Conservation (phyloP, 306 rosid species). For the Cucurbita pepo region DNA sequence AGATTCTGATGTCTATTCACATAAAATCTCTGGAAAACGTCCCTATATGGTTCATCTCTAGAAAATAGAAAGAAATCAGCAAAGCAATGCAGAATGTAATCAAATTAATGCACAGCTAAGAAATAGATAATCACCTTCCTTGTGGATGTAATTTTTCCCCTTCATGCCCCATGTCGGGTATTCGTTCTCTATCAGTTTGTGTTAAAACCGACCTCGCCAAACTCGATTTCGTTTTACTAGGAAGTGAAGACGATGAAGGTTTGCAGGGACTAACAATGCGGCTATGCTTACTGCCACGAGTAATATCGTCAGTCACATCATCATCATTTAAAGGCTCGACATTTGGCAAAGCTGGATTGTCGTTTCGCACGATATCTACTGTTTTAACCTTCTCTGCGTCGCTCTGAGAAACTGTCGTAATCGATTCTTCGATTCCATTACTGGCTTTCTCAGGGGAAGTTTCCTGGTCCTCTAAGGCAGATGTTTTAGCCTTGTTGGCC, state of each 20-base stretch:
- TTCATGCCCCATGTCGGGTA: conserved; percentile 26
- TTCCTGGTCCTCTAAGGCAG: conserved; percentile 11
- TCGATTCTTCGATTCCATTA: conserved; percentile 21
- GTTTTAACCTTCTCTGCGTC: conserved; percentile 26
- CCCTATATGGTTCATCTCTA: conserved; percentile 56
- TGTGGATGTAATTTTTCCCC: conserved; percentile 31
- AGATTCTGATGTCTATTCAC: conserved; percentile 59
- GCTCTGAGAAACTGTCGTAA: conserved; percentile 13
- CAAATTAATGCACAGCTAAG: not conserved
- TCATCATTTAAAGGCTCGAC: conserved; percentile 31
- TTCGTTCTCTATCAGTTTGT: conserved; percentile 35
- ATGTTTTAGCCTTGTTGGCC: conserved; percentile 9
- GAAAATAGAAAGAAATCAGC: conserved; percentile 8
- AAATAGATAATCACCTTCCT: conserved; percentile 54
- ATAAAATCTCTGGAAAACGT: conserved; percentile 36
- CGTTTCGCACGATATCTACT: conserved; percentile 18
- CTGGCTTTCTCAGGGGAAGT: conserved; percentile 8
- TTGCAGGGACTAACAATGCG: conserved; percentile 56
- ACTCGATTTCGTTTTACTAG: conserved; percentile 39
- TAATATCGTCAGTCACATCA: conserved; percentile 31
- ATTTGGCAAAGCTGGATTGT: conserved; percentile 20
- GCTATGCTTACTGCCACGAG: conserved; percentile 36
- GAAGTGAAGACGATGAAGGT: conserved; percentile 30
- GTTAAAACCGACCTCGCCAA: conserved; percentile 29
- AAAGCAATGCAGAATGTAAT: conserved; percentile 5